A percentile compares a stretch with the other conserved stretches of the same genome.
phyloP scores from a whole-genome alignment of 2,329 filamentous ascomycete species.

The Diaporthe sp. region DNA sequence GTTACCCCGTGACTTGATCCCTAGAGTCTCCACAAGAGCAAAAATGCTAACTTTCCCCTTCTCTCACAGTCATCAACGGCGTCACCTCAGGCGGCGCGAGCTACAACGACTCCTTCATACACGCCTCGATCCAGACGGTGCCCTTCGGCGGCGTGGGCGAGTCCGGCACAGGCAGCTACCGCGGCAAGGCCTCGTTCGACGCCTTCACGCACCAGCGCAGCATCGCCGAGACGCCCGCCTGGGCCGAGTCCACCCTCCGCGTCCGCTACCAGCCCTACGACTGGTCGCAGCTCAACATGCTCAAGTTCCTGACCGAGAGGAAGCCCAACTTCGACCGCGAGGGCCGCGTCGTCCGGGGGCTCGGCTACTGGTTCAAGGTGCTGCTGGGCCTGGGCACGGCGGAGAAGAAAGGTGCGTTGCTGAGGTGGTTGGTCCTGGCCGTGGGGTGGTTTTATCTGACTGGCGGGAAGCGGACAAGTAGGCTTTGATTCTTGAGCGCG shows the following conservation, averaged over 20 bases:
- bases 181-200: conserved; percentile 82
- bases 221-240: conserved; percentile 73
- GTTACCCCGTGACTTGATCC: conserved; percentile 43
- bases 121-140: conserved; percentile 75
- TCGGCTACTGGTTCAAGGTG: conserved; percentile 68
- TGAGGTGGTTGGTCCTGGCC: conserved; percentile 65
- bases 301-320: conserved; percentile 57
- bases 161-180: conserved; percentile 82
- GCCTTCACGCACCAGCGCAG: conserved; percentile 72
- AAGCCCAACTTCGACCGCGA: conserved; percentile 75
- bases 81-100: conserved; percentile 78
- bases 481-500: conserved; percentile 20
- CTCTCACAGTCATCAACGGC: conserved; percentile 67
- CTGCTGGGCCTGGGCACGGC: conserved; percentile 66
- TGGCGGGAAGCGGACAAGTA: conserved; percentile 28
- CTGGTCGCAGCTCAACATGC: conserved; percentile 59
- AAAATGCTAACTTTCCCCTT: conserved; percentile 29
- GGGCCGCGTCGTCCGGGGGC: conserved; percentile 65
- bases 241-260: conserved; percentile 77
- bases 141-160: conserved; percentile 88
- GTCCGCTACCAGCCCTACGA: conserved; percentile 78
- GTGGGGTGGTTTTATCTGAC: conserved; percentile 38
- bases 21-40: background rate
- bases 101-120: conserved; percentile 68
- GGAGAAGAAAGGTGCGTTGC: conserved; percentile 63